Percentiles rank a stretch among this genome's conserved stretches.
Conservation (phyloP, 1,139 yeast genomes). For the Citeromyces hawaiiensis region DNA sequence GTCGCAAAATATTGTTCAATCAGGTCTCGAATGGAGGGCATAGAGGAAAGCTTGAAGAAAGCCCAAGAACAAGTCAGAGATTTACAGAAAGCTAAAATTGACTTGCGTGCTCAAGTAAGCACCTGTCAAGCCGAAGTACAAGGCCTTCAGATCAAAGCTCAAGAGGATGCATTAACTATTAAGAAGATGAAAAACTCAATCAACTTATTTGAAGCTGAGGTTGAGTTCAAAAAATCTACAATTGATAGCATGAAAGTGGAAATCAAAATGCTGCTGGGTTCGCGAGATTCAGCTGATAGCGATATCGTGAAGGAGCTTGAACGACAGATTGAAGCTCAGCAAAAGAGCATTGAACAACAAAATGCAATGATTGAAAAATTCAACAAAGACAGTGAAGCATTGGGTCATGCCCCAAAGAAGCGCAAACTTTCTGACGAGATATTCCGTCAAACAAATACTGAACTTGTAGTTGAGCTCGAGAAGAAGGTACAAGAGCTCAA, state of each 20-base stretch:
- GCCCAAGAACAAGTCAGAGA: too few relatives aligned
- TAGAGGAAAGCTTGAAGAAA: too few relatives aligned
- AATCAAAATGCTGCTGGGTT: not conserved
- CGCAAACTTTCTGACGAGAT: slow-evolving; percentile 10
- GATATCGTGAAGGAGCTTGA: not conserved
- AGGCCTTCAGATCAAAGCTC: too few relatives aligned
- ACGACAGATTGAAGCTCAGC: not conserved
- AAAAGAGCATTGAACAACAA: slow-evolving; percentile 12
- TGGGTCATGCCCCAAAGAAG: not conserved
- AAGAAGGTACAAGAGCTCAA: slow-evolving; percentile 14
- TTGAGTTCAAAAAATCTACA: slow-evolving; percentile 5
- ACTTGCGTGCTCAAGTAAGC: too few relatives aligned
- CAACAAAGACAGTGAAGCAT: slow-evolving; percentile 2
- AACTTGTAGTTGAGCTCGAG: slow-evolving; percentile 21
- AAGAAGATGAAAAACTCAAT: too few relatives aligned
- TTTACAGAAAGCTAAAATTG: too few relatives aligned
- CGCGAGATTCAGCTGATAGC: not conserved
- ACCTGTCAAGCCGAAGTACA: too few relatives aligned
- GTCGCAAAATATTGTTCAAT: too few relatives aligned
- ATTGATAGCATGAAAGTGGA: slow-evolving; percentile 18
- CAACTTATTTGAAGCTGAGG: too few relatives aligned
- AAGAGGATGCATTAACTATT: too few relatives aligned
- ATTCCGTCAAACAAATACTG: slow-evolving; percentile 31
- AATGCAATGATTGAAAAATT: slow-evolving; percentile 16
- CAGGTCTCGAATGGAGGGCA: too few relatives aligned